These are phyloP conservation scores for Ophiocordyceps australis DNA, from an alignment of 2,329 filamentous ascomycete genomes.

Conservation along the genomic window DNA sequence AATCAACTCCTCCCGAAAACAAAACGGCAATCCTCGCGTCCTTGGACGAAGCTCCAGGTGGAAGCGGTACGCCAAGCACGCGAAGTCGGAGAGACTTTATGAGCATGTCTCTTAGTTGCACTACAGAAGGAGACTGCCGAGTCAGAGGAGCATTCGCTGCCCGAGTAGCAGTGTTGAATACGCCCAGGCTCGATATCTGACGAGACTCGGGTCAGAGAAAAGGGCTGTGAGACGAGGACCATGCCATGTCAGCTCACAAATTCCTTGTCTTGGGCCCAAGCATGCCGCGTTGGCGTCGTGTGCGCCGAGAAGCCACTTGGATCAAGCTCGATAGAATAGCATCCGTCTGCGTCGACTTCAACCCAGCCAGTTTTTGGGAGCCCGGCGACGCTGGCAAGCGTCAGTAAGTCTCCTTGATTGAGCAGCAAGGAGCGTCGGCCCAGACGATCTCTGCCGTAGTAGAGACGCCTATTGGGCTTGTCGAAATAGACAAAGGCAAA, in stretches of 20 bases:
- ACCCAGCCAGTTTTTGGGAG: constrained; percentile 35
- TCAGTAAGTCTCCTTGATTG: constrained; percentile 28
- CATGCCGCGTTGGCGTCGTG: constrained; percentile 7
- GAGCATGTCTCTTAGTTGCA: constrained; percentile 33
- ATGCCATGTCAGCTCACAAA: no score
- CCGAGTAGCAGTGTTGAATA: constrained; percentile 29
- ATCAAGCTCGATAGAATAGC: constrained; percentile 49
- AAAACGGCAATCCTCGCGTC: constrained; percentile 54
- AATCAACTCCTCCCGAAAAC: constrained; percentile 91
- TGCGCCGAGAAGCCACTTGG: constrained; percentile 1
- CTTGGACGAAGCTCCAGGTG: constrained; percentile 17
- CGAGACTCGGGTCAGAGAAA: no score
- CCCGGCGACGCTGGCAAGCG: constrained; percentile 55
- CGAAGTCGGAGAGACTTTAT: constrained; percentile 44
- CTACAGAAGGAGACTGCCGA: constrained; percentile 27
- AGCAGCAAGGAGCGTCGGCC: constrained; percentile 69
- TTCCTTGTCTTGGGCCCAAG: constrained; percentile 15
- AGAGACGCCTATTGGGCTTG: constrained; percentile 39
- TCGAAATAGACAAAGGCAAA: constrained; percentile 85
- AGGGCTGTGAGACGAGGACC: no score
- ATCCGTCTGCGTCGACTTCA: constrained; percentile 72
- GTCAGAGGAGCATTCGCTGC: constrained; percentile 8
- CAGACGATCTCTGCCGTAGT: constrained; percentile 73
- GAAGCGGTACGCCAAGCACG: constrained; percentile 45
- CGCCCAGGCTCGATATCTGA: constrained; percentile 34